A percentile compares a stretch with the other conserved stretches of the same genome.
Conservation (phyloP, 2,329 filamentous ascomycete genomes). For the Cercospora sp. region DNA sequence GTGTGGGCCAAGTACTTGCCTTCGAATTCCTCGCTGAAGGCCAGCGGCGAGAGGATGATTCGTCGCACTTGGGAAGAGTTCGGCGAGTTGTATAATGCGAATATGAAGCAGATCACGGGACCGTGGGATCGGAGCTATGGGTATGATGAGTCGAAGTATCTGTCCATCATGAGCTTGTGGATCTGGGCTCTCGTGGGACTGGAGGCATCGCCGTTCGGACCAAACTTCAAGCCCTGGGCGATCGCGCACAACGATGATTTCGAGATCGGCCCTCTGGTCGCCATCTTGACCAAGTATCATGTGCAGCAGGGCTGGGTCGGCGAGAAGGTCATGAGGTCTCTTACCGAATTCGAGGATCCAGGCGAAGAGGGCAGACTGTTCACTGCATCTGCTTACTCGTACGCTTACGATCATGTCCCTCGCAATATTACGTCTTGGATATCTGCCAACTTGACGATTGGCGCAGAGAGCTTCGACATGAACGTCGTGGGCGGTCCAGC, state of each 20-base stretch:
- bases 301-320: conserved; percentile 48
- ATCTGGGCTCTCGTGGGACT: conserved; percentile 61
- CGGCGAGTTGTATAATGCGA: conserved; percentile 58
- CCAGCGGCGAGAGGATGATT: conserved; percentile 56
- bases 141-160: conserved; percentile 64
- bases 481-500: conserved; percentile 58
- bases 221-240: conserved; percentile 45
- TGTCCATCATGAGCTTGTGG: conserved; percentile 59
- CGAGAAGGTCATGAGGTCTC: conserved; percentile 39
- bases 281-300: conserved; percentile 56
- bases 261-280: conserved; percentile 58
- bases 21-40: conserved; percentile 54
- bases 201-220: conserved; percentile 40
- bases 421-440: conserved; percentile 64
- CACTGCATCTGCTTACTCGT: conserved; percentile 59
- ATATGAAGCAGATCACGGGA: conserved; percentile 62
- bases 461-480: conserved; percentile 60
- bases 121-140: conserved; percentile 66
- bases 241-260: conserved; percentile 63
- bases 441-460: conserved; percentile 59
- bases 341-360: conserved; percentile 48
- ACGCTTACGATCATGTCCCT: conserved; percentile 58
- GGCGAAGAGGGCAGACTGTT: conserved; percentile 17
- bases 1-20: conserved; percentile 63
- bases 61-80: conserved; percentile 55